Evolutionary conservation across 2,329 filamentous ascomycete genomes (phyloP), one percentile per base, ranked within the genome.

Genomic region (Fusarium longipes): DNA sequence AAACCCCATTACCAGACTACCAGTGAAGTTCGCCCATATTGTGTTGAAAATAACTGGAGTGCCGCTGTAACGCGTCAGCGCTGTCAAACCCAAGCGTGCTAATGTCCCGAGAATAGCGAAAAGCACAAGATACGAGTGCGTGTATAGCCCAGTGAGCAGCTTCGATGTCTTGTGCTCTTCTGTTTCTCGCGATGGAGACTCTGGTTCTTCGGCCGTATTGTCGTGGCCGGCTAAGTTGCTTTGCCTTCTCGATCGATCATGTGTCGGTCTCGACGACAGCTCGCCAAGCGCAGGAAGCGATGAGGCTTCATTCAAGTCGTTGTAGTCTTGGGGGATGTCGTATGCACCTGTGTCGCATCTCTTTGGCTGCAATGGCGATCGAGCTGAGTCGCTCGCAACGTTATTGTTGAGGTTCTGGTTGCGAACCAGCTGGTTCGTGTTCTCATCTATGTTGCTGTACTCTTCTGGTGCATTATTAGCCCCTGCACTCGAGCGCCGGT

Each of bases 71-170:
- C 84, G 87, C 0, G 93, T 96, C 50, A 97, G 80, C 44, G 90
- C 89, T 74, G 93, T 88, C 9, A 97, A 80, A 6, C 93, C 94
- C 1, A 97, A 81, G 12, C 95, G 87, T 1, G 93, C 92, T 25
- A 97, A 85, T 0, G 93, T 96, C 33, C 95, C 95, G 36, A 95
- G 79, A 18, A 97, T 85, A 18, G 94, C 89, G 78, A 97, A 97
- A 74, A 97, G 84, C 59, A 96, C 83, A 24, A 97, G 86, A 77
- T 97, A 93, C 1, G 92, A 93, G 62, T 93, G 75, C 3, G 89
- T 93, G 78, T 93, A 92, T 62, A 91, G 70, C 71, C 87, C 80
- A 2, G 87, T 90, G 10, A 82, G 82, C 27, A 82, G 73, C 57
- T 77, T 81, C 2, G 88, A 89, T 24, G 84, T 77, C 3, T 55